Evolutionary conservation across 2,329 filamentous ascomycete species (phyloP), one percentile per base, ranked within the genome.

Genomic region (Sporothrix euskadiensis): DNA sequence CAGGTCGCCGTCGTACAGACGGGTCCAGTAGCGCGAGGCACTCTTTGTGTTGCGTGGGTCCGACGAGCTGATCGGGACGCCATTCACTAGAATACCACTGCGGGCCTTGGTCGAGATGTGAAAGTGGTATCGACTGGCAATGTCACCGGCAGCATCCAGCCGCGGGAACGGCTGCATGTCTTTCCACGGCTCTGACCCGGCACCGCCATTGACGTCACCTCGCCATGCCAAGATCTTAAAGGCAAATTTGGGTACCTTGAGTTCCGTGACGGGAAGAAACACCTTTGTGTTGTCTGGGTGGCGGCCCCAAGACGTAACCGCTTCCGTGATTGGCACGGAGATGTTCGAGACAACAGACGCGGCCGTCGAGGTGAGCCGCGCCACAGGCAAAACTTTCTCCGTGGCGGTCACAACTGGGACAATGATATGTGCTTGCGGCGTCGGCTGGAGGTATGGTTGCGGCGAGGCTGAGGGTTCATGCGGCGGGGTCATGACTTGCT

Each of bases 31-130:
- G 41, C 80, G 81, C 65, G 88, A 93, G 1, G 89, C 83, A 0
- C 85, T 84, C 35, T 84, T 82, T 2, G 86, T 85, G 73, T 88
- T 85, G 74, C 86, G 86, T 9, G 84, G 79, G 52, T 89, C 85
- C 54, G 88, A 83, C 1, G 89, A 88, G 1, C 81, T 83, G 32
- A 98, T 82, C 56, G 85, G 84, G n/a, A 88, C 85, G 39, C 88
- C 90, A 78, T 98, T 98, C 79, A 98, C 86, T 76, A 84, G 87
- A 75, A 98, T 93, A 26, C 93, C 93, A 39, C 85, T 85, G 7
- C 90, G 91, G 4, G 93, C 91, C 77, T 94, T 94, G 3, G 94
- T 97, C 0, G 91, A 91, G 69, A 98, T 90, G 79, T 89, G 91
- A 75, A 94, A 91, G 4, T 88, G 86, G 77, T 90, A 90, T 16